Evolutionary conservation across 2,329 filamentous ascomycete genomes (phyloP).

Genomic region (Pseudopithomyces maydicus): DNA sequence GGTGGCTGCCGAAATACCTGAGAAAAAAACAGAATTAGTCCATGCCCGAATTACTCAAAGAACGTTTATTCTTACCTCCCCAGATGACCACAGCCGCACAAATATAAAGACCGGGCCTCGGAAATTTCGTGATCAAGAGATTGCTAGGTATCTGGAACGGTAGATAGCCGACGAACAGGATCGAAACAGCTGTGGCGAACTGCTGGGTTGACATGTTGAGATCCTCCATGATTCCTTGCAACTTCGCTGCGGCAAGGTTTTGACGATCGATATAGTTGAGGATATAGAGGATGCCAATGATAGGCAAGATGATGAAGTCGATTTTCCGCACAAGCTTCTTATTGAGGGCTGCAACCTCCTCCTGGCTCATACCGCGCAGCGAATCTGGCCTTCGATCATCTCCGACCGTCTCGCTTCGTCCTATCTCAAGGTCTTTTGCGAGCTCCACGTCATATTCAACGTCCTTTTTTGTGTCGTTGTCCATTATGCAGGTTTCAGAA

Average conservation of each 20-base stretch:
- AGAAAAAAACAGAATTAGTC: neutral
- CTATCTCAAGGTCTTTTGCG: constrained; percentile 1
- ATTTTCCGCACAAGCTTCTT: constrained; percentile 23
- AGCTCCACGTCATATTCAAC: constrained; percentile 6
- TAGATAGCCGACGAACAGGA: constrained; percentile 55
- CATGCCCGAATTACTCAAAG: neutral
- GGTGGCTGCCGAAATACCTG: constrained; percentile 22
- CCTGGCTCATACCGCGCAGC: constrained; percentile 18
- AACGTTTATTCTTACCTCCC: constrained; percentile 9
- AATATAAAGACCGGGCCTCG: constrained; percentile 24
- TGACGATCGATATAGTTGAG: constrained; percentile 28
- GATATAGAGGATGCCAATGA: constrained; percentile 26
- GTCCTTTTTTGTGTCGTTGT: constrained; percentile 7
- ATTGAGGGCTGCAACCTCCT: constrained; percentile 21
- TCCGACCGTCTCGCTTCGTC: constrained; percentile 1
- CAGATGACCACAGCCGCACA: constrained; percentile 23
- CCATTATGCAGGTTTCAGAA: constrained; percentile 2
- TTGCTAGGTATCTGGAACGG: constrained; percentile 26
- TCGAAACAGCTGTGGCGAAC: constrained; percentile 52
- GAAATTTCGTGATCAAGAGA: constrained; percentile 23
- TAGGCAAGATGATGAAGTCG: constrained; percentile 21
- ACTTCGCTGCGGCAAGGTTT: constrained; percentile 22
- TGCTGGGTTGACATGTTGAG: constrained; percentile 25
- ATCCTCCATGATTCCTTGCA: constrained; percentile 27
- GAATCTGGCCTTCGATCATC: constrained; percentile 18